Conservation (phyloP, 805 yeast species). For the Zygoascus tannicola region DNA sequence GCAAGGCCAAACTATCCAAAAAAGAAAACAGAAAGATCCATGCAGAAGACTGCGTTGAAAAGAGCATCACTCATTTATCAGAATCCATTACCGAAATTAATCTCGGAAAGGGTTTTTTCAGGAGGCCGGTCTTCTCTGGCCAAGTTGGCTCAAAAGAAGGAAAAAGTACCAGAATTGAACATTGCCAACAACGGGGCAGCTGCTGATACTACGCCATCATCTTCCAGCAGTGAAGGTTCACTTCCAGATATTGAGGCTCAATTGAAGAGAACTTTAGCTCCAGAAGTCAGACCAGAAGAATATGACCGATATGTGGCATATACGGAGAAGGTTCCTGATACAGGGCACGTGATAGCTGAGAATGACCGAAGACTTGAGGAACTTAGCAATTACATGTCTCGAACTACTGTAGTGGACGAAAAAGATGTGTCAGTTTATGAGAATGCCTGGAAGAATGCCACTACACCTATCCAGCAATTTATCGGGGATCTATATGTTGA, state of each 20-base stretch:
- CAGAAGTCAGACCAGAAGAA: neutral
- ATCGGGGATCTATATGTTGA: no score
- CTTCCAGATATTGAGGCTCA: neutral
- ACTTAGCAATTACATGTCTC: neutral
- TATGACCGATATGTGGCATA: neutral
- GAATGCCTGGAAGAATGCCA: neutral
- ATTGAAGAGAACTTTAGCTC: neutral
- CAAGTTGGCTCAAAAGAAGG: constrained; percentile 1
- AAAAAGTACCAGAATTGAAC: neutral
- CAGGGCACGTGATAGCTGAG: neutral
- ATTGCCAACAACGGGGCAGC: neutral
- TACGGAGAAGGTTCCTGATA: neutral
- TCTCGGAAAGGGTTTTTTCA: constrained; percentile 9
- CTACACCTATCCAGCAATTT: neutral
- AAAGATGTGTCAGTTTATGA: neutral
- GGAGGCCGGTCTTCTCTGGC: neutral
- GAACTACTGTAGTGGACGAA: neutral
- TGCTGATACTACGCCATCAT: neutral
- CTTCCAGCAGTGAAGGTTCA: neutral
- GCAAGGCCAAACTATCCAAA: neutral
- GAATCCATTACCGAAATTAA: constrained; percentile 11
- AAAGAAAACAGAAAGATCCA: constrained; percentile 5
- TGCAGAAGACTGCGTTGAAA: constrained; percentile 20
- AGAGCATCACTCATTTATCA: constrained; percentile 18
- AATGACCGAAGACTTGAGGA: neutral